Percentiles rank a stretch among this genome's conserved stretches.
Conservation (phyloP, 306 rosid genomes). For the Trifolium fragiferum region DNA sequence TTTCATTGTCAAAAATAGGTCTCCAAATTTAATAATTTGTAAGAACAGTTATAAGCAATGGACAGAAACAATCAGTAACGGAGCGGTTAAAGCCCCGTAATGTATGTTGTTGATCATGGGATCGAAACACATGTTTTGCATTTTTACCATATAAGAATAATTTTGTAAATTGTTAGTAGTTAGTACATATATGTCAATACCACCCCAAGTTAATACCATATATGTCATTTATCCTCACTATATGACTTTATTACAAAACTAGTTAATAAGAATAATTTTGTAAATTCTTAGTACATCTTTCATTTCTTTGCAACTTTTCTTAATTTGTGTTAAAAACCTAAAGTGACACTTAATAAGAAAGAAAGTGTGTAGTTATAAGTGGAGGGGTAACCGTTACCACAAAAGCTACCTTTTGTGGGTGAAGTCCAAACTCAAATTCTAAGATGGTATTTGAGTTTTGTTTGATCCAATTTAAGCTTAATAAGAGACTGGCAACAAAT, state of each 20-base stretch:
- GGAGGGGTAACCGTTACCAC: background rate
- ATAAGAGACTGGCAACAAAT: background rate
- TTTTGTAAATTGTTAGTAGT: too few species aligned
- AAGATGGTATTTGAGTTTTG: background rate
- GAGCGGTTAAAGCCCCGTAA: too few species aligned
- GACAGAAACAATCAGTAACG: too few species aligned
- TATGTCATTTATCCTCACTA: background rate
- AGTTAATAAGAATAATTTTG: background rate
- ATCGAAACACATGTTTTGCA: too few species aligned
- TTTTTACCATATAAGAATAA: too few species aligned
- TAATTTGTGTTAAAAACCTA: background rate
- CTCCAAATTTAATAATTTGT: too few species aligned
- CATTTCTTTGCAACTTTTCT: background rate
- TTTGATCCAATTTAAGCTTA: conserved; percentile 5
- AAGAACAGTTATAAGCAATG: too few species aligned
- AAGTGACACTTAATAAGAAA: background rate
- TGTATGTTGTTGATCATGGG: too few species aligned
- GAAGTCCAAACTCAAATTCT: background rate
- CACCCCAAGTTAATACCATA: background rate
- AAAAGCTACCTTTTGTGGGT: background rate
- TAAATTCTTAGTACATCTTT: background rate
- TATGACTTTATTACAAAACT: background rate
- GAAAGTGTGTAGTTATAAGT: background rate
- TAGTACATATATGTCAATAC: too few species aligned
- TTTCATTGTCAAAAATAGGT: background rate